Evolutionary conservation across 768 basidiomycete species (phyloP), one percentile per base, ranked within the genome.

Genomic region (Myochromella boudieri): DNA sequence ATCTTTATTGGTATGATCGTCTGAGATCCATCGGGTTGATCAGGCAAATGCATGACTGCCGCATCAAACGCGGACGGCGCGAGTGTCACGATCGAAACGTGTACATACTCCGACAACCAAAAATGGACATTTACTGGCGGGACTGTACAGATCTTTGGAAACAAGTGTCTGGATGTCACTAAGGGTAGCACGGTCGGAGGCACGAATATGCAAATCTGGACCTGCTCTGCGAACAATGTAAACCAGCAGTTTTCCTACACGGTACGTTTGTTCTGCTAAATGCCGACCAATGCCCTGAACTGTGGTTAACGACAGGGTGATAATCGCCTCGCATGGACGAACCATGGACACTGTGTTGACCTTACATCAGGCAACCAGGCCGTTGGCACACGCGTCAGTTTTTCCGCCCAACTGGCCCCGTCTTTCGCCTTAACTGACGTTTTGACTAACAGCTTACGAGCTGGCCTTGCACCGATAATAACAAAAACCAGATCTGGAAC

Each of bases 401-500:
- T n/a, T 12, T 18, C 9, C 26, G 28, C 46, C 29, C 1, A 32
- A 2, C n/a, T n/a, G n/a, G 5, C 6, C 12, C 33, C 21, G 17
- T 3, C 15, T 11, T 15, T 21, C n/a, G n/a, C 14, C n/a, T 15
- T 24, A 27, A 33, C 14, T 27, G 10, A 31, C 37, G 17, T 40
- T 33, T 7, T 4, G 17, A 32, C 15, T 9, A 46, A n/a, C 58
- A 78, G 76, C 62, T 74, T 11, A 75, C 77, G 65, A 60, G 78
- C 41, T 80, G 74, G 71, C 50, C 51, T 21, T 80, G 78, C 61
- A 58, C 52, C 24, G 26, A 58, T 48, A 57, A 60, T 31, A 76
- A 71, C 56, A 51, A 68, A n/a, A 79, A 79, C 55, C 78, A 81
- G 58, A 55, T 73, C 48, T 80, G 79, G 78, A 74, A 77, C 54